Evolutionary conservation across 257 asterid species (phyloP).

Genomic region (Solanum peruvianum): DNA sequence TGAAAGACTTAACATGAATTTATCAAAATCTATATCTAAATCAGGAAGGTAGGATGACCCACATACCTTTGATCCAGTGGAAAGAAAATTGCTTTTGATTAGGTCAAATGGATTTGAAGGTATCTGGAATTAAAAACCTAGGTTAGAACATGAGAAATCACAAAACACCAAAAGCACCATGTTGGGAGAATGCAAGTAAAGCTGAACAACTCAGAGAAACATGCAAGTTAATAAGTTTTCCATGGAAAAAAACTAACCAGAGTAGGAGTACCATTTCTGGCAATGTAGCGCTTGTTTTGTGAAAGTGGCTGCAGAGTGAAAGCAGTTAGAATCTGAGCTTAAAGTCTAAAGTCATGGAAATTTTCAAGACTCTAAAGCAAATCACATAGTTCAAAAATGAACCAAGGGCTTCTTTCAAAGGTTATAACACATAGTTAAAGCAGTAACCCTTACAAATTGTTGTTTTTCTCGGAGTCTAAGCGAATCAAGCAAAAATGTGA

Average conservation of each 20-base stretch:
- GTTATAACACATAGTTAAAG: not conserved
- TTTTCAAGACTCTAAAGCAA: not conserved
- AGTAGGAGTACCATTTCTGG: conserved; percentile 59
- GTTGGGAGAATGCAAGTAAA: not conserved
- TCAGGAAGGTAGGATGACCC: not conserved
- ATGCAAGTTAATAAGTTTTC: not conserved
- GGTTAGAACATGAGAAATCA: not conserved
- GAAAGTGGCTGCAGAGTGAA: conserved; percentile 67
- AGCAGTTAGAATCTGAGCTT: not conserved
- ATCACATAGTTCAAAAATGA: not conserved
- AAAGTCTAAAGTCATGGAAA: not conserved
- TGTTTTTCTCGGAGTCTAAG: conserved; percentile 71
- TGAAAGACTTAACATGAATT: not conserved
- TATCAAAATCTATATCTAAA: not conserved
- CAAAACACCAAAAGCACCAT: not conserved
- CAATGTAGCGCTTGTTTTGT: conserved; percentile 77
- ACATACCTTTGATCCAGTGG: conserved; percentile 67
- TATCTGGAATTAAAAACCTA: conserved; percentile 32
- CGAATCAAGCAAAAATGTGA: conserved; percentile 68
- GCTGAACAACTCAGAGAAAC: not conserved
- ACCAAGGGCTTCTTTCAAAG: not conserved
- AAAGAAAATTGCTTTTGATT: conserved; percentile 62
- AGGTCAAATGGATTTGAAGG: conserved; percentile 72
- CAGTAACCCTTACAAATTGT: conserved; percentile 47
- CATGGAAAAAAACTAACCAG: conserved; percentile 32